A percentile compares a stretch with the other conserved stretches of the same genome.
Evolutionary conservation across 768 basidiomycete species (phyloP).

Genomic region (Nevesoporus exiguus): DNA sequence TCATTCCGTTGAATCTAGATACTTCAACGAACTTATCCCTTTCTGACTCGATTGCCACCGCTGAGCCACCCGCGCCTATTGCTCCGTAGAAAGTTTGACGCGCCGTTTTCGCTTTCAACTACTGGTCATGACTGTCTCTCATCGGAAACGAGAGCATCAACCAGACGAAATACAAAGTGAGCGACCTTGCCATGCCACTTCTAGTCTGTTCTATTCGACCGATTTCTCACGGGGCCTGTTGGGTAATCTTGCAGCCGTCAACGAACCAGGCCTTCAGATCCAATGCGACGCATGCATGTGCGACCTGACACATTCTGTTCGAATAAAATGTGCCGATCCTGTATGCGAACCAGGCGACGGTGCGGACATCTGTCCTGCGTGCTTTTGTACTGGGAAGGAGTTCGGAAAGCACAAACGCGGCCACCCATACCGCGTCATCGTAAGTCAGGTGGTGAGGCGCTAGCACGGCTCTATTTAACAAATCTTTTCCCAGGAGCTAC

Average conservation of each 20-base stretch:
- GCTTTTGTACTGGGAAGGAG: conserved; percentile 91
- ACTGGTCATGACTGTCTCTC: conserved; percentile 58
- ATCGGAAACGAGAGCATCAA: conserved; percentile 60
- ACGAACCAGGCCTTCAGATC: conserved; percentile 79
- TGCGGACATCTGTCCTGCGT: conserved; percentile 89
- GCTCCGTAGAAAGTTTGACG: not conserved
- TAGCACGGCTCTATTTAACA: conserved; percentile 1
- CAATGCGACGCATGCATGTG: conserved; percentile 80
- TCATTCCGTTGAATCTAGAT: not conserved
- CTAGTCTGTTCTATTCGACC: not conserved
- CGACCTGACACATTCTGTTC: conserved; percentile 94
- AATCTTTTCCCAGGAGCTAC: conserved; percentile 67
- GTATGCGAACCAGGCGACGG: conserved; percentile 72
- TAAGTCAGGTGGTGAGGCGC: conserved; percentile 34
- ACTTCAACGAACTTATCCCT: not conserved
- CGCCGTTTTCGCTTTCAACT: not conserved
- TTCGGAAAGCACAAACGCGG: conserved; percentile 79
- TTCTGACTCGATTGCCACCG: not conserved
- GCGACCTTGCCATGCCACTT: conserved; percentile 17
- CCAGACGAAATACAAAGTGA: conserved; percentile 65
- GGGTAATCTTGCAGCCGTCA: conserved; percentile 52
- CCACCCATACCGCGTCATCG: conserved; percentile 91
- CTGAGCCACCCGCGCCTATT: not conserved
- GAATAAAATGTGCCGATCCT: conserved; percentile 92
- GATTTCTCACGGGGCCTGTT: conserved; percentile 27